Evolutionary conservation across 2,329 filamentous ascomycete species (phyloP), one percentile per base, ranked within the genome.

Genomic region (Colletotrichum filicis): DNA sequence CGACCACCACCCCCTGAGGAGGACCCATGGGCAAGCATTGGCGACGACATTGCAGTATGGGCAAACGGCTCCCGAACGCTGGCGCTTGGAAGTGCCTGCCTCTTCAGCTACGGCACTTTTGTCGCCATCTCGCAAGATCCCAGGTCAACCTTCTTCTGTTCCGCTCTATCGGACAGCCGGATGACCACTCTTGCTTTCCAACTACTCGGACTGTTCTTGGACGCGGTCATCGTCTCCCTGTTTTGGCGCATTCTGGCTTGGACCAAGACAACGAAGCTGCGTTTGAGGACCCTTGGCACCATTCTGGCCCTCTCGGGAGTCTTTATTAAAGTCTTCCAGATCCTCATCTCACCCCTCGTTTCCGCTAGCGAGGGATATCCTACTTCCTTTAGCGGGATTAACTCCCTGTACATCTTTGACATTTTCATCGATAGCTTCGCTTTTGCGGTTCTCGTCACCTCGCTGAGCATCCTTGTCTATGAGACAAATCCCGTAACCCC

Each of bases 71-170:
- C 87, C 0, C 80, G 82, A 11, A 76, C 83, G 4, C 79, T 82
- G 56, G 78, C 84, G 22, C 75, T 85, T 2, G 60, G 82, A 24
- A 81, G 82, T 57, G 80, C 80, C 5, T 6, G 83, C 22, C 70
- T 85, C n/a, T 80, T 89, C 53, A 81, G 83, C 12, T 80, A 81
- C 4, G 86, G 87, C 3, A 83, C 85, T 3, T 87, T 82, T 68
- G 77, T 84, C 2, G 80, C 84, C 19, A 76, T 82, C 2, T 80
- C 81, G 16, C 82, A 83, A n/a, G 80, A 80, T 3, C 76, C 78
- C 22, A 79, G 77, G n/a, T 89, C 88, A 14, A 88, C 86, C 0
- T 89, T 86, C 70, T 84, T 89, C 68, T 91, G 89, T 76, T 86
- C 88, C 22, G 75, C 81, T 5, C 75, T 81, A 4, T 73, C 83